Evolutionary conservation across 108 stramenopile genomes (phyloP).

Genomic region (Parietichytrium sp.): DNA sequence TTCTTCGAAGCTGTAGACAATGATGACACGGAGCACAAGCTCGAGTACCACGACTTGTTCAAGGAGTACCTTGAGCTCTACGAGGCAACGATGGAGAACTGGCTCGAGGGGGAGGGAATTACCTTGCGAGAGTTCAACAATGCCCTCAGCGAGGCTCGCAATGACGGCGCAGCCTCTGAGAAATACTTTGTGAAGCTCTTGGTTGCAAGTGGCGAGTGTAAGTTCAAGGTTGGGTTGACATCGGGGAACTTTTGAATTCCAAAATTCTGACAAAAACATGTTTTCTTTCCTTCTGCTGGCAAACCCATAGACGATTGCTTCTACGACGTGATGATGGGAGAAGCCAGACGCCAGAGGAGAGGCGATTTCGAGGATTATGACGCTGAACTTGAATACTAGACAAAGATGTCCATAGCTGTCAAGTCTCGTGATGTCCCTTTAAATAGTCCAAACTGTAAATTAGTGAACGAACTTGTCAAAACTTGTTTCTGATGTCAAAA

Average conservation of each 20-base stretch:
- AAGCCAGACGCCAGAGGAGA: not conserved
- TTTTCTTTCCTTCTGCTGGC: too few relatives aligned
- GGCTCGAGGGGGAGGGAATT: slow-evolving; percentile 37
- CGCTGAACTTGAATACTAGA: too few relatives aligned
- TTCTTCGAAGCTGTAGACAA: slow-evolving; percentile 28
- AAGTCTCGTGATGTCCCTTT: too few relatives aligned
- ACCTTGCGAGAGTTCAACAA: slow-evolving; percentile 18
- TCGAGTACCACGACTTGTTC: slow-evolving; percentile 41
- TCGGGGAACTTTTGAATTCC: too few relatives aligned
- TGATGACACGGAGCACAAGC: slow-evolving; percentile 43
- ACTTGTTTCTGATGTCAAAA: too few relatives aligned
- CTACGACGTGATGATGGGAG: slow-evolving; percentile 25
- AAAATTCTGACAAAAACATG: too few relatives aligned
- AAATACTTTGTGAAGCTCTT: not conserved
- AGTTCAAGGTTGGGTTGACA: not conserved
- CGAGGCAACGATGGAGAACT: slow-evolving; percentile 40
- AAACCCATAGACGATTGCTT: slow-evolving; percentile 18
- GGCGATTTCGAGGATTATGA: too few relatives aligned
- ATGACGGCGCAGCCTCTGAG: not conserved
- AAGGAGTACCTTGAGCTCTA: slow-evolving; percentile 43
- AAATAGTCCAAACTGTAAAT: too few relatives aligned
- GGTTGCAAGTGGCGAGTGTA: slow-evolving; percentile 32
- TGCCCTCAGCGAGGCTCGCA: not conserved
- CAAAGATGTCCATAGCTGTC: too few relatives aligned
- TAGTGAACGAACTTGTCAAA: too few relatives aligned